phyloP scores from a whole-genome alignment of 306 rosid genomes.

The Quercus suber region DNA sequence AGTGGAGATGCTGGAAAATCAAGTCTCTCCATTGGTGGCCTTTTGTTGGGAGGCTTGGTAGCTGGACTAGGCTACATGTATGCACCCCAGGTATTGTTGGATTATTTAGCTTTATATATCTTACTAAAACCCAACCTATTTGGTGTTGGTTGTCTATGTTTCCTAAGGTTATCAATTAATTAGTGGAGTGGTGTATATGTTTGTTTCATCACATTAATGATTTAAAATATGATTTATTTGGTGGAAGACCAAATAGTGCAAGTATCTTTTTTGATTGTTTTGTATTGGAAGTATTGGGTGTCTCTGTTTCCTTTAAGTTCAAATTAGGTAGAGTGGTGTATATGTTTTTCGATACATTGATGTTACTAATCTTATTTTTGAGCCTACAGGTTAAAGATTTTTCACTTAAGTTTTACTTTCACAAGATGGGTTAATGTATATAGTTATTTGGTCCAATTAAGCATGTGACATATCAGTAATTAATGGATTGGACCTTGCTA shows the following conservation, averaged over 20 bases:
- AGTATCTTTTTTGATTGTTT: too few species aligned
- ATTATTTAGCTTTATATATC: not conserved
- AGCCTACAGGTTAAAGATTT: not conserved
- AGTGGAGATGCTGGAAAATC: constrained; percentile 51
- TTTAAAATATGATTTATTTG: too few species aligned
- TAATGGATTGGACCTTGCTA: not conserved
- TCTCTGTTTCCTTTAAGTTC: too few species aligned
- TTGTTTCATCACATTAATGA: too few species aligned
- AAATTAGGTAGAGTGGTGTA: not conserved
- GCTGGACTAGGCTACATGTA: constrained; percentile 55
- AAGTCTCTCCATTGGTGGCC: constrained; percentile 34
- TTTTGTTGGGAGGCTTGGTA: constrained; percentile 58
- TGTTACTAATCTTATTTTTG: not conserved
- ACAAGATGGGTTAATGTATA: not conserved
- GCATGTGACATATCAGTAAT: not conserved
- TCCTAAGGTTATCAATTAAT: not conserved
- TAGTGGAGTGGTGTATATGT: not conserved
- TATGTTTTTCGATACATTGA: not conserved
- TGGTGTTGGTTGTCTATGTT: not conserved
- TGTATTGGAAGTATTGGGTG: too few species aligned
- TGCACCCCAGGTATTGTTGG: constrained; percentile 59
- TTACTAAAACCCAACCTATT: not conserved
- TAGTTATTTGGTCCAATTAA: not conserved
- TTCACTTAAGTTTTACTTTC: not conserved
- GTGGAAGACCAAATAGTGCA: too few species aligned